Percentiles rank a stretch among this genome's conserved stretches.
phyloP scores from a whole-genome alignment of 148 eudicot species.

The Camellia granthamiana region DNA sequence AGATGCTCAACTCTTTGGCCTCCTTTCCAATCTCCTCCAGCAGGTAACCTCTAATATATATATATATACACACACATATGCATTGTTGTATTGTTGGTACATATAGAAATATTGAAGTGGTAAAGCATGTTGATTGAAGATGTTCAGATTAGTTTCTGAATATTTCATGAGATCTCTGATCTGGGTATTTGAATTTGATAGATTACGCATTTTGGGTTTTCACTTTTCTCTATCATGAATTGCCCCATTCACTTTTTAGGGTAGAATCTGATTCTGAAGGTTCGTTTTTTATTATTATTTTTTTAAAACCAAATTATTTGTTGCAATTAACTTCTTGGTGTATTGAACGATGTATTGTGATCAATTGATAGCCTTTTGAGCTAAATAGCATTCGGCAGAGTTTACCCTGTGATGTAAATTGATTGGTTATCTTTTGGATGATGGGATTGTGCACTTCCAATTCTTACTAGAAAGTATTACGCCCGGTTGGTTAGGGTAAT shows the following conservation, averaged over 20 bases:
- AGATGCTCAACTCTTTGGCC: conserved; percentile 68
- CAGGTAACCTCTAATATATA: conserved; percentile 36
- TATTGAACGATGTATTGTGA: background rate
- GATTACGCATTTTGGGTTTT: background rate
- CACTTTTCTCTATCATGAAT: background rate
- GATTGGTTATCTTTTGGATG: background rate
- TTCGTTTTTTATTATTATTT: background rate
- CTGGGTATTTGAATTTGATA: conserved; percentile 11
- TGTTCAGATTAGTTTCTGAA: background rate
- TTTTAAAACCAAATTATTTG: background rate
- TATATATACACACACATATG: background rate
- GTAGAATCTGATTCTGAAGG: background rate
- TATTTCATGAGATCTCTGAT: background rate
- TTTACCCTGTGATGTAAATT: background rate
- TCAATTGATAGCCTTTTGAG: background rate
- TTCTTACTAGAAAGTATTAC: background rate
- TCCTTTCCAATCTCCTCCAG: conserved; percentile 62
- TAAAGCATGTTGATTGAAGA: background rate
- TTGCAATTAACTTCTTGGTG: background rate
- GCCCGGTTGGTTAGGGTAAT: background rate
- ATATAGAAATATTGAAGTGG: background rate
- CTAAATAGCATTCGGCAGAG: conserved; percentile 2
- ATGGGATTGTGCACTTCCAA: background rate
- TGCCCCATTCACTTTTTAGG: background rate
- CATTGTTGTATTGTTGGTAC: background rate